Base-by-base conservation (phyloP, 2,329 filamentous ascomycete species). In the Magnaporthiopsis incrustans region DNA sequence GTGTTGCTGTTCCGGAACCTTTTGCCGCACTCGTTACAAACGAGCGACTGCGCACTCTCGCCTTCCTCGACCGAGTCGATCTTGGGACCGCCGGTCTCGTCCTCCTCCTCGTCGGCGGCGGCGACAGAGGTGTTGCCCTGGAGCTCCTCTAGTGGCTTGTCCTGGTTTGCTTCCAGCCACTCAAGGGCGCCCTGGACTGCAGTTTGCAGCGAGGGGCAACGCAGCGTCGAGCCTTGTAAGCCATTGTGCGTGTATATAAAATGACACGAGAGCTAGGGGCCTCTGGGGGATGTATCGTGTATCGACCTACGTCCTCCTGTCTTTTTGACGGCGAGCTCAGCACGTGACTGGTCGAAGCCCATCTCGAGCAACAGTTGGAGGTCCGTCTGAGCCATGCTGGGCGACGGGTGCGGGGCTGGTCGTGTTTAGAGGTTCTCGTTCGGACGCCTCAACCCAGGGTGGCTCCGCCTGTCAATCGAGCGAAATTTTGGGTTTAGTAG, bases 11-110 rank as follows among this genome's bases (percentile, higher is more conserved):
- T 91, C 69, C 91, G 85, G 77, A 99, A 96, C 73, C 87, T 89
- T 82, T 97, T 97, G 73, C 90, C 89, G 73, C 95, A 99, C 64
- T 97, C 94, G 68, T 97, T 95, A 83, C 95, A 99, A 62, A 96
- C 84, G 64, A 98, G 85, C 61, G 92, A 96, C 71, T 87, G 85
- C 64, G 92, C 90, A 64, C 85, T 80, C 71, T 89, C 86, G 65
- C 89, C 91, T 1, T 85, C 85, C 70, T 90, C 82, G 3, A 93
- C 79, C n/a, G 85, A 83, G 6, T 87, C 83, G 33, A 79, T 77
- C 26, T 81, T 79, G 2, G 81, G 61, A 10, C 61, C 81, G 11
- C 85, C 81, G 3, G 79, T 77, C 4, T 82, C 77, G 33, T 81
- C 82, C 30, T 73, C 72, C 4, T 75, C 76, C 1, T 75, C 74